A percentile compares a stretch with the other conserved stretches of the same genome.
Conservation (phyloP, 2,329 filamentous ascomycete species). For the Meredithiella fracta region DNA sequence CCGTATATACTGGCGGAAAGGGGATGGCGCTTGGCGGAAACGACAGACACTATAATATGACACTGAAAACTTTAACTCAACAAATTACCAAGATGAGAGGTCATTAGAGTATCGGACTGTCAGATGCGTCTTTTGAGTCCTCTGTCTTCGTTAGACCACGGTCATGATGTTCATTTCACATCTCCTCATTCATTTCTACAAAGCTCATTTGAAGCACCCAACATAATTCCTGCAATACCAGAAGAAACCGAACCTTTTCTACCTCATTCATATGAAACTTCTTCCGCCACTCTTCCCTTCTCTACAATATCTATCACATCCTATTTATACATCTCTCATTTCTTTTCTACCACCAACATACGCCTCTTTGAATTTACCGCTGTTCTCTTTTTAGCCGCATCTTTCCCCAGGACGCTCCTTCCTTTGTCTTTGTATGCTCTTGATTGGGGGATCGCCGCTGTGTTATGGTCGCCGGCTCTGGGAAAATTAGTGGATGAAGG, state of each 20-base stretch:
- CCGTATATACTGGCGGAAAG: not conserved
- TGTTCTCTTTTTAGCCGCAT: slow-evolving; percentile 39
- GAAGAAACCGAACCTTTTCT: too few species aligned
- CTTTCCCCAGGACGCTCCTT: slow-evolving; percentile 42
- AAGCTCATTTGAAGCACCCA: too few species aligned
- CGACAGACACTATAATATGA: not conserved
- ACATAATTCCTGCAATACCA: too few species aligned
- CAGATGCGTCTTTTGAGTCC: too few species aligned
- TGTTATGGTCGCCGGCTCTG: slow-evolving; percentile 40
- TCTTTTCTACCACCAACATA: slow-evolving; percentile 48
- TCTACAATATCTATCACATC: not conserved
- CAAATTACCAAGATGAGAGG: too few species aligned
- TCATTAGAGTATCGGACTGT: too few species aligned
- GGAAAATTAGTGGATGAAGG: slow-evolving; percentile 42
- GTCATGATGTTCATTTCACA: too few species aligned
- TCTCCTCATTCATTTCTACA: too few species aligned
- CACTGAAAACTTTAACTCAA: too few species aligned
- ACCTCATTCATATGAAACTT: too few species aligned
- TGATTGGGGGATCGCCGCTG: slow-evolving; percentile 38
- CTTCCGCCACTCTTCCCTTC: not conserved
- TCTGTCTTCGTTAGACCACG: too few species aligned
- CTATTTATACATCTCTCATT: slow-evolving; percentile 40
- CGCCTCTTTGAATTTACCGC: slow-evolving; percentile 47
- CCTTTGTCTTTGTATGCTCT: slow-evolving; percentile 56
- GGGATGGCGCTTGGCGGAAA: not conserved